phyloP scores from a whole-genome alignment of 1,284 basidiomycete genomes.

The Papiliotrema laurentii region DNA sequence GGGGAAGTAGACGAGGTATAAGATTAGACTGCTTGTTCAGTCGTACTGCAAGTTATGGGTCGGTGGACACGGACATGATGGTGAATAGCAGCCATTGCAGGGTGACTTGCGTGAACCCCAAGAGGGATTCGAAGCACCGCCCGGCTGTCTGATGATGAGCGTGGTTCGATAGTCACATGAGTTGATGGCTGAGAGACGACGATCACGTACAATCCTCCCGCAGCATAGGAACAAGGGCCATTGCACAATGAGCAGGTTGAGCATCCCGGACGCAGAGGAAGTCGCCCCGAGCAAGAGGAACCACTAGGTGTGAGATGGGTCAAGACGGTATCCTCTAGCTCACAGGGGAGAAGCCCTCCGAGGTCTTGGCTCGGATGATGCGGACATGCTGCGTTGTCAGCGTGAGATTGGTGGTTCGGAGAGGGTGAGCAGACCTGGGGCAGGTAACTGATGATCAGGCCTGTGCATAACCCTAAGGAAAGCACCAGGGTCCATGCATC shows the following conservation, averaged over 20 bases:
- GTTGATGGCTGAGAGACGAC: constrained; percentile 52
- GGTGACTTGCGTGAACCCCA: constrained; percentile 51
- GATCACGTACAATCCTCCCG: constrained; percentile 57
- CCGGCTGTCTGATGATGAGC: constrained; percentile 46
- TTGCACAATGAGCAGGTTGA: constrained; percentile 87
- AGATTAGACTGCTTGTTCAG: constrained; percentile 60
- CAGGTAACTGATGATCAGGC: constrained; percentile 78
- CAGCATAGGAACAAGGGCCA: constrained; percentile 85
- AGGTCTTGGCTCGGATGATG: constrained; percentile 58
- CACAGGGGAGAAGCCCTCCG: constrained; percentile 77
- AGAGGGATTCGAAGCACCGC: constrained; percentile 71
- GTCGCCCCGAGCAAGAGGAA: constrained; percentile 91
- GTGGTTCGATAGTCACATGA: neutral
- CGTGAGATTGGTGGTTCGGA: constrained; percentile 6
- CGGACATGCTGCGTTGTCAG: constrained; percentile 17
- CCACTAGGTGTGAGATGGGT: constrained; percentile 50
- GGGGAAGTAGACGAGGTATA: constrained; percentile 92
- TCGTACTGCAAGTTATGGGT: too few species aligned
- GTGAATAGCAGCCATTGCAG: constrained; percentile 4
- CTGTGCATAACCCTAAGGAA: constrained; percentile 67
- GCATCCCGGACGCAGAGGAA: constrained; percentile 69
- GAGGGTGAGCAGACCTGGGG: constrained; percentile 62
- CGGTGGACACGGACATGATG: neutral
- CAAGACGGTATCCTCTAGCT: constrained; percentile 3
- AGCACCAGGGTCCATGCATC: constrained; percentile 71